A percentile compares a stretch with the other conserved stretches of the same genome.
Evolutionary conservation across 306 rosid genomes (phyloP).

Genomic region (Cercis canadensis): DNA sequence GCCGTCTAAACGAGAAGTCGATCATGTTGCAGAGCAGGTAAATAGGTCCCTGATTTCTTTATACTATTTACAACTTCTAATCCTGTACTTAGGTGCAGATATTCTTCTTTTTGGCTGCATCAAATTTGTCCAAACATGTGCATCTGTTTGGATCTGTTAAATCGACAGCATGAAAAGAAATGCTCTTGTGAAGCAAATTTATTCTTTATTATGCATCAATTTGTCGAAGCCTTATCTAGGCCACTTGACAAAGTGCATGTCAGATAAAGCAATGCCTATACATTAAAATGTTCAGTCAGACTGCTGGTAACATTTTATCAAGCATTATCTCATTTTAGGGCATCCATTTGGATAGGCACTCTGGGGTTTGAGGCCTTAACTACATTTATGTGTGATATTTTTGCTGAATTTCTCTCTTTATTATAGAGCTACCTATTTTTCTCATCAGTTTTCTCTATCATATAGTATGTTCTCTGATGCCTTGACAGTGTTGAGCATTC

Average conservation of each 20-base stretch:
- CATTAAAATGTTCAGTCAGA: background rate
- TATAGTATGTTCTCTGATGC: slow-evolving; percentile 28
- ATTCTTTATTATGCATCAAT: background rate
- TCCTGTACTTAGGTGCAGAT: no score
- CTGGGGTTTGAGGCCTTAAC: slow-evolving; percentile 29
- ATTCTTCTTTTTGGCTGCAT: background rate
- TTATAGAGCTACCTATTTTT: background rate
- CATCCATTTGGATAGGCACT: slow-evolving; percentile 1
- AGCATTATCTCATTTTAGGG: slow-evolving; percentile 26
- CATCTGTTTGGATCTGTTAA: background rate
- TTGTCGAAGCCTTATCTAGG: background rate
- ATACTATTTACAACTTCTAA: background rate
- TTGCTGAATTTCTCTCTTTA: background rate
- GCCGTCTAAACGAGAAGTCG: slow-evolving; percentile 88
- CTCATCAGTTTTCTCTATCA: slow-evolving; percentile 25
- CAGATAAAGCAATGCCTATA: slow-evolving; percentile 13
- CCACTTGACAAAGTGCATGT: slow-evolving; percentile 7
- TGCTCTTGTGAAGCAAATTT: background rate
- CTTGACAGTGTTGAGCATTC: slow-evolving; percentile 72
- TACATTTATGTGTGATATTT: slow-evolving; percentile 2
- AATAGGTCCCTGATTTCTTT: slow-evolving; percentile 16
- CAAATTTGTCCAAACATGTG: background rate
- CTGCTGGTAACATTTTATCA: slow-evolving; percentile 10
- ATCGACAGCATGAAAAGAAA: background rate
- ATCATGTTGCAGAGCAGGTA: slow-evolving; percentile 93